Conservation (phyloP, 2,329 filamentous ascomycete genomes). For the Calonectria pteridis region DNA sequence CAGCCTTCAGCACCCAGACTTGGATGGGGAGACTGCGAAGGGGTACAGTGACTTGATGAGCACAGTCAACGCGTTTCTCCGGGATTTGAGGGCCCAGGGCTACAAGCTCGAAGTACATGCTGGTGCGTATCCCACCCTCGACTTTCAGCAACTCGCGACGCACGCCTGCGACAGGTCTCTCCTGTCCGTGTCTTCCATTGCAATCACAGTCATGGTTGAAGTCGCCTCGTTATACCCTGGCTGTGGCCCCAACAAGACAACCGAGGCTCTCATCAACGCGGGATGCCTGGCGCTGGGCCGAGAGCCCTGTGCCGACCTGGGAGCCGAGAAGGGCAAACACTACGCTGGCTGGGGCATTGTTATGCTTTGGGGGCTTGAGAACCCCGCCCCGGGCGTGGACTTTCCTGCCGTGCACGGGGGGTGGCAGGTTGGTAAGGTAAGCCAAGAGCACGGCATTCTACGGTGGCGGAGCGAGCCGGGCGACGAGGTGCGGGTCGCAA, state of each 20-base stretch:
- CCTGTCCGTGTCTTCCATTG: conserved; percentile 67
- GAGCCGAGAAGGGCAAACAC: conserved; percentile 49
- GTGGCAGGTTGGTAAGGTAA: conserved; percentile 78
- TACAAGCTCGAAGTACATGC: conserved; percentile 76
- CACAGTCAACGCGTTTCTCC: conserved; percentile 56
- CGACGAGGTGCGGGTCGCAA: conserved; percentile 59
- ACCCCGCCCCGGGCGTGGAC: conserved; percentile 50
- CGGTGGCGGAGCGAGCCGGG: conserved; percentile 64
- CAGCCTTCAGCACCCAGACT: not conserved
- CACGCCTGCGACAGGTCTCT: conserved; percentile 61
- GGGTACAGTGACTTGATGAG: conserved; percentile 46
- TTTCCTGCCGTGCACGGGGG: conserved; percentile 57
- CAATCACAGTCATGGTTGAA: conserved; percentile 76
- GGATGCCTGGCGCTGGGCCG: conserved; percentile 15
- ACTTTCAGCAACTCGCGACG: conserved; percentile 82
- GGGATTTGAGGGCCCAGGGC: conserved; percentile 49
- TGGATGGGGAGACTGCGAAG: conserved; percentile 1
- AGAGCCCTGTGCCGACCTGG: conserved; percentile 73
- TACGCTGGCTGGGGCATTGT: conserved; percentile 77
- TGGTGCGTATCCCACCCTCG: conserved; percentile 79
- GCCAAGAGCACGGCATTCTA: conserved; percentile 82
- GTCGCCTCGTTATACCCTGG: conserved; percentile 72
- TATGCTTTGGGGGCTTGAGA: conserved; percentile 63
- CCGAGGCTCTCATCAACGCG: not conserved
- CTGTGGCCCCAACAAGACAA: conserved; percentile 21